These are phyloP conservation scores for Tolypocladium paradoxum DNA, from an alignment of 2,329 filamentous ascomycete genomes.

Conservation along the genomic window DNA sequence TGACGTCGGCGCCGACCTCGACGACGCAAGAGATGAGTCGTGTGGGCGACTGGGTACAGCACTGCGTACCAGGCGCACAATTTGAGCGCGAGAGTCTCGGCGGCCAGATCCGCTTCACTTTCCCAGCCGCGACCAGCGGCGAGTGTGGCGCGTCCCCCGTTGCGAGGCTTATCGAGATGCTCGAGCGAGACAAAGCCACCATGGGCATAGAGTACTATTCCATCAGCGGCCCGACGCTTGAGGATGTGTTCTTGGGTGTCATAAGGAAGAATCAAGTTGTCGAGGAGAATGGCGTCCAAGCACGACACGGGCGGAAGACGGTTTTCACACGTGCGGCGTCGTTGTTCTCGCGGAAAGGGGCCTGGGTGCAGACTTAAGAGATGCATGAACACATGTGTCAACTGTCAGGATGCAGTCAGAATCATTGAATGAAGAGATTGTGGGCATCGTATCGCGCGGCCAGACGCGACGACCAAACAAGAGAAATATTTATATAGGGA, in stretches of 20 bases:
- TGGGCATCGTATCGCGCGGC: too few species aligned
- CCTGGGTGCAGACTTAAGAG: too few species aligned
- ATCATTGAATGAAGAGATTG: too few species aligned
- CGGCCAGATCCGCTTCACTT: conserved; percentile 40
- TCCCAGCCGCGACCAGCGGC: conserved; percentile 8
- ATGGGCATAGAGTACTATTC: conserved; percentile 56
- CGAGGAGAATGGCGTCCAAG: conserved; percentile 9
- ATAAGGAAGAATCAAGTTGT: conserved; percentile 45
- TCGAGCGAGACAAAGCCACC: conserved; percentile 45
- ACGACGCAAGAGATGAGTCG: conserved; percentile 41
- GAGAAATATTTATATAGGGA: too few species aligned
- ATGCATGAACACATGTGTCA: too few species aligned
- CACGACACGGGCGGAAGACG: too few species aligned
- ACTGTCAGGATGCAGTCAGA: too few species aligned
- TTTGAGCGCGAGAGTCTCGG: conserved; percentile 50
- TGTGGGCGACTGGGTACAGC: conserved; percentile 44
- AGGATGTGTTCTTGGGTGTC: conserved; percentile 60
- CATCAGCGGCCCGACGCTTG: conserved; percentile 54
- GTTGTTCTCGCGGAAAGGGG: too few species aligned
- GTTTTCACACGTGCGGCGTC: too few species aligned
- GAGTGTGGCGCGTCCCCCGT: conserved; percentile 9
- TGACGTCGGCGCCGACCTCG: conserved; percentile 46
- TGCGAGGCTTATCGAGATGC: conserved; percentile 23
- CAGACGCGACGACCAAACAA: too few species aligned
- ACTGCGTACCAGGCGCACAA: conserved; percentile 38